Evolutionary conservation across 371 early-diverging fungal genomes (phyloP).

Genomic region (Mucor lusitanicus): DNA sequence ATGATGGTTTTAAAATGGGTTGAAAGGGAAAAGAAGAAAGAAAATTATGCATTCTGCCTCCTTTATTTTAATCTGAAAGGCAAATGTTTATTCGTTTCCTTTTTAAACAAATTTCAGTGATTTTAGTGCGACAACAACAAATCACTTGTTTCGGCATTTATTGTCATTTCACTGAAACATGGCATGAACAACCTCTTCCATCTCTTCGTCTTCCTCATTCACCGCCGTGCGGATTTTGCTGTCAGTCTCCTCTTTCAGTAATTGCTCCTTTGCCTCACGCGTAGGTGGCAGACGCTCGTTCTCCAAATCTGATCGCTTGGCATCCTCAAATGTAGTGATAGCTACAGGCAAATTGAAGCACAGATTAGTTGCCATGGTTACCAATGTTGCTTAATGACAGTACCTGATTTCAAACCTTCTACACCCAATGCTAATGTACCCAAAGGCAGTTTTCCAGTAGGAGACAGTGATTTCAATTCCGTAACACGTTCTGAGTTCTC

Average conservation of each 20-base stretch:
- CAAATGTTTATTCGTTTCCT: constrained; percentile 20
- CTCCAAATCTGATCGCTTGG: constrained; percentile 81
- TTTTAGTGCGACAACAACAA: constrained; percentile 13
- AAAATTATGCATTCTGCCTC: neutral
- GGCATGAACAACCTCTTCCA: constrained; percentile 49
- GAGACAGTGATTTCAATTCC: constrained; percentile 90
- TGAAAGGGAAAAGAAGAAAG: constrained; percentile 4
- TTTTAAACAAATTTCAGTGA: constrained; percentile 2
- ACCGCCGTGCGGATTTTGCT: constrained; percentile 52
- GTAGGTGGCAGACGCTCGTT: constrained; percentile 94
- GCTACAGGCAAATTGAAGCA: constrained; percentile 37
- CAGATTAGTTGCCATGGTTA: neutral
- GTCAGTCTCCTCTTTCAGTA: constrained; percentile 53
- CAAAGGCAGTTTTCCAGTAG: constrained; percentile 77
- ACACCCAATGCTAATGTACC: constrained; percentile 89
- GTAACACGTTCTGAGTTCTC: constrained; percentile 89
- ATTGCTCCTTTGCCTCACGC: constrained; percentile 52
- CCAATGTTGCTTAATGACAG: neutral
- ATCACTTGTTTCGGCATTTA: neutral
- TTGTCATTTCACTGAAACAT: constrained; percentile 29
- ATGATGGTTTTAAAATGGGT: neutral
- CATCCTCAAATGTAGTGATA: constrained; percentile 91
- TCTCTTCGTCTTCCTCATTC: constrained; percentile 44
- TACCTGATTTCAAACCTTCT: constrained; percentile 86
- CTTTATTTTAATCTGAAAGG: constrained; percentile 5